Evolutionary conservation across 2,329 filamentous ascomycete species (phyloP).

Genomic region (Apiospora sp.): DNA sequence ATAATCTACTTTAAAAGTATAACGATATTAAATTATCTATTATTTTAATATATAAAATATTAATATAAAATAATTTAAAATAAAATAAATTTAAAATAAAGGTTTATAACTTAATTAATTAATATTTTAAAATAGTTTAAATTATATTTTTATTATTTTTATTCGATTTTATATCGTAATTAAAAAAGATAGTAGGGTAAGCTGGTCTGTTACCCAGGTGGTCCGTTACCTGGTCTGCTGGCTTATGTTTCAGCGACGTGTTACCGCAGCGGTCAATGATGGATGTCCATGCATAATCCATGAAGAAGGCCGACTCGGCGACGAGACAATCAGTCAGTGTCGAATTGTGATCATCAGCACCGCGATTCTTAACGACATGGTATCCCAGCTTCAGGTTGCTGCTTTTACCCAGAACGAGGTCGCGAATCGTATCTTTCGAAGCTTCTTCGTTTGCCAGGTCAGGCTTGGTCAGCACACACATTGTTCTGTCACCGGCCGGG

Average conservation of each 20-base stretch:
- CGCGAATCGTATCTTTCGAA: constrained; percentile 44
- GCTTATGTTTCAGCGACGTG: constrained; percentile 38
- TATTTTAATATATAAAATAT: too few species aligned
- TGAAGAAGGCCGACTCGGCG: constrained; percentile 46
- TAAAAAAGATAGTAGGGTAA: too few species aligned
- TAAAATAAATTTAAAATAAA: too few species aligned
- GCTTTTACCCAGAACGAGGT: constrained; percentile 49
- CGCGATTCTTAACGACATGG: constrained; percentile 52
- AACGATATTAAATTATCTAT: too few species aligned
- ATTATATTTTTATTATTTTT: too few species aligned
- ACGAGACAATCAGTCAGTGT: constrained; percentile 36
- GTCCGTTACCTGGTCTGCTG: too few species aligned
- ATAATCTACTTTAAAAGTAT: too few species aligned
- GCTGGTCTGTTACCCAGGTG: too few species aligned
- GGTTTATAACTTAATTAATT: too few species aligned
- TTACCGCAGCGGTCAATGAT: constrained; percentile 42
- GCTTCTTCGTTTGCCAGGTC: constrained; percentile 56
- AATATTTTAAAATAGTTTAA: too few species aligned
- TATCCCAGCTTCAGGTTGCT: constrained; percentile 52
- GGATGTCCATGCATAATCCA: constrained; percentile 40
- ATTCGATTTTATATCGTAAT: too few species aligned
- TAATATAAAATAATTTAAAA: too few species aligned
- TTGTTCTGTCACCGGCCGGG: constrained; percentile 48
- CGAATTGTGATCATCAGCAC: constrained; percentile 47
- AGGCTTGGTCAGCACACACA: constrained; percentile 65